Evolutionary conservation across 2,329 filamentous ascomycete genomes (phyloP).

Genomic region (Exophiala spinifera): DNA sequence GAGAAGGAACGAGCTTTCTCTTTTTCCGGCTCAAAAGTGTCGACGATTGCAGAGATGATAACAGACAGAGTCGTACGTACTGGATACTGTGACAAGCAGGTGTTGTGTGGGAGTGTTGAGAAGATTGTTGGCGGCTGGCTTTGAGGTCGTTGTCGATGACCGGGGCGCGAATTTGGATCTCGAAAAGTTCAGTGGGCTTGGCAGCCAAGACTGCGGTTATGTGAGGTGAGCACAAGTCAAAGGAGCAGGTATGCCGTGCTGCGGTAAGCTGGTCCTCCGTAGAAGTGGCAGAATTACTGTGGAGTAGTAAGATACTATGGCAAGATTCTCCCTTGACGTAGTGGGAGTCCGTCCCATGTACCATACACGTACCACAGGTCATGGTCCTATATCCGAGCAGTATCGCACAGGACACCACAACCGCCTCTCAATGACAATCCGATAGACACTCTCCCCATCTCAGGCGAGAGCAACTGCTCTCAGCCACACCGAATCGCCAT

Average conservation of each 20-base stretch:
- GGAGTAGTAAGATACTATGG: neutral
- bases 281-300: conserved; percentile 12
- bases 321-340: too few species aligned
- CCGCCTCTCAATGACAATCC: neutral
- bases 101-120: conserved; percentile 4
- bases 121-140: conserved; percentile 5
- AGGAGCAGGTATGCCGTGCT: neutral
- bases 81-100: conserved; percentile 28
- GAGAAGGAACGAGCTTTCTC: neutral
- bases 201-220: conserved; percentile 15
- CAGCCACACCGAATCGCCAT: conserved; percentile 24
- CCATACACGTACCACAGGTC: too few species aligned
- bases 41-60: too few species aligned
- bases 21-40: too few species aligned
- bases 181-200: conserved; percentile 18
- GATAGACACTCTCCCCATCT: neutral
- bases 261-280: conserved; percentile 7
- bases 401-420: too few species aligned
- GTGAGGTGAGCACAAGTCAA: too few species aligned
- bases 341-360: too few species aligned
- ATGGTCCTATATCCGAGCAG: too few species aligned
- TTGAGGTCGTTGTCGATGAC: conserved; percentile 17
- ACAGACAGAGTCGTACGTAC: conserved; percentile 16
- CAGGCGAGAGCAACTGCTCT: conserved; percentile 17
- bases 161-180: conserved; percentile 7